A percentile compares a stretch with the other conserved stretches of the same genome.
Conservation (phyloP, 495 filamentous ascomycete genomes). For the Parathielavia appendiculata region DNA sequence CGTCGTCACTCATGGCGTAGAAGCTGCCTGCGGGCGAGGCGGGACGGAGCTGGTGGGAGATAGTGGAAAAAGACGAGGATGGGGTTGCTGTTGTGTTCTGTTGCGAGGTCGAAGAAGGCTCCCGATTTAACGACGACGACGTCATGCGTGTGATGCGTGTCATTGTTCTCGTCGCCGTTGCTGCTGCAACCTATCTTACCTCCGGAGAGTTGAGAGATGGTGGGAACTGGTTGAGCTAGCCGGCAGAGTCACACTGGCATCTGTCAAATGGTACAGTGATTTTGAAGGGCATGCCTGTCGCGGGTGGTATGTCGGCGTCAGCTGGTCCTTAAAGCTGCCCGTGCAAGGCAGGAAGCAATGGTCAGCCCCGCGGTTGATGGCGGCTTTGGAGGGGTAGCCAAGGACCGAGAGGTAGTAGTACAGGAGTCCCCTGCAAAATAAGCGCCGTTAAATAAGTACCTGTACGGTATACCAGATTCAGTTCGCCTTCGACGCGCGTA, state of each 20-base stretch:
- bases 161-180: slow-evolving; percentile 16
- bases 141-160: slow-evolving; percentile 26
- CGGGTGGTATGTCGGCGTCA: slow-evolving; percentile 9
- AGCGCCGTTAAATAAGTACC: not conserved
- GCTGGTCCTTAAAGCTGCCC: slow-evolving; percentile 3
- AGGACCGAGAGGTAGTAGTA: not conserved
- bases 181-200: not conserved
- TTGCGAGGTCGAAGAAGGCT: slow-evolving; percentile 7
- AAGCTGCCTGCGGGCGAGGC: slow-evolving; percentile 81
- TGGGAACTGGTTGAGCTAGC: not conserved
- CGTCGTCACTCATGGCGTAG: slow-evolving; percentile 95
- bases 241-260: not conserved
- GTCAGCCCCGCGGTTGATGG: slow-evolving; percentile 14
- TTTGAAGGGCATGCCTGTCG: not conserved
- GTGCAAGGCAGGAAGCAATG: not conserved
- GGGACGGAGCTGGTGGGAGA: slow-evolving; percentile 26
- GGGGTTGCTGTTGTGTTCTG: slow-evolving; percentile 4
- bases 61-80: slow-evolving; percentile 12
- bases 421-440: not conserved
- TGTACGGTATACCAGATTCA: not conserved
- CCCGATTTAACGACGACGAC: slow-evolving; percentile 16
- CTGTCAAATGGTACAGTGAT: not conserved
- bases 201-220: not conserved
- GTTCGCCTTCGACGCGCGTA: slow-evolving; percentile 14
- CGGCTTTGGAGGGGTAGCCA: slow-evolving; percentile 7